Base-by-base conservation (phyloP, 2,329 filamentous ascomycete species). In the Drechslerella stenobrocha region DNA sequence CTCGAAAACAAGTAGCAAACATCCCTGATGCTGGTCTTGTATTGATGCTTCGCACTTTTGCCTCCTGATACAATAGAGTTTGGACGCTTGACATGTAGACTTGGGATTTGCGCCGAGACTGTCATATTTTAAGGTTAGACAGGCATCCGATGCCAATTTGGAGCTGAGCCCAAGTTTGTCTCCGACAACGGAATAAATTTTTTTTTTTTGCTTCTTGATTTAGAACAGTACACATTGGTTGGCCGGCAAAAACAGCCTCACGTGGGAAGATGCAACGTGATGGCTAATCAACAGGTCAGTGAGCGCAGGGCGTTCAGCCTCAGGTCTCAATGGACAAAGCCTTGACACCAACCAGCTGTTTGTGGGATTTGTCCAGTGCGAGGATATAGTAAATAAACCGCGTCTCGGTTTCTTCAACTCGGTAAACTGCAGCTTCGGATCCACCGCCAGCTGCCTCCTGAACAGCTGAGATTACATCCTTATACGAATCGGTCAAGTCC, bases 341-440 rank as follows among this genome's bases (percentile, higher is more conserved):
- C 80, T 89, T 92, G 58, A 87, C 81, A 11, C 91, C 91, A 5
- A 96, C 84, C 65, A 96, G 73, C 77, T 80, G 82, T 15, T 80
- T 81, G 9, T 80, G 81, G 51, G 81, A 78, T 13, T 77, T 77
- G 73, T 86, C 81, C 71, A 87, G 75, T 20, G 83, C 84, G 46
- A 96, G 78, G 63, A 96, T 79, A 82, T 86, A 96, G 76, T 95
- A 95, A 77, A 95, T 88, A 11, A 81, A 80, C 42, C 56, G 55
- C 30, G 55, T 45, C 30, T 42, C 46, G 47, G 50, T 48, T 46
- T 61, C 22, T 45, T 71, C 61, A 48, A 64, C 53, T 51, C 64
- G 64, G 52, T 63, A 59, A 45, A 51, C 69, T 30, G 48, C 45
- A 37, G 50, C 42, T 51, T 66, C 60, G 48, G 51, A 50, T 32